These are phyloP conservation scores for Bacidia gigantensis DNA, from an alignment of 495 filamentous ascomycete genomes.

Conservation along the genomic window DNA sequence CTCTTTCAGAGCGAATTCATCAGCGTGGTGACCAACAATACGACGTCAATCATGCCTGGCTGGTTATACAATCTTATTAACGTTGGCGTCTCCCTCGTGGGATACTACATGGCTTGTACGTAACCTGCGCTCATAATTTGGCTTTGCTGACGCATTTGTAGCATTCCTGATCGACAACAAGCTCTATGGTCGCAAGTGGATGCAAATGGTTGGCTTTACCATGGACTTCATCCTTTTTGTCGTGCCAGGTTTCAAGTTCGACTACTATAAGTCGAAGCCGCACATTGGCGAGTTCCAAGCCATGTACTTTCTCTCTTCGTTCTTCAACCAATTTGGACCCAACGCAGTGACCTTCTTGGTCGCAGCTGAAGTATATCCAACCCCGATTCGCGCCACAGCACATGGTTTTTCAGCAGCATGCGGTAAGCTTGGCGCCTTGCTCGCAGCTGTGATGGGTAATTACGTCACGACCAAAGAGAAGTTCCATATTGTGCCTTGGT, in stretches of 20 bases:
- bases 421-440: slow-evolving; percentile 72
- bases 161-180: slow-evolving; percentile 79
- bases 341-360: slow-evolving; percentile 87
- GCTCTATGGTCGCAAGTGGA: slow-evolving; percentile 79
- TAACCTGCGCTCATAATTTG: too few relatives aligned
- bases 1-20: slow-evolving; percentile 88
- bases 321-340: slow-evolving; percentile 95
- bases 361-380: slow-evolving; percentile 82
- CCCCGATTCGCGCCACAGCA: slow-evolving; percentile 75
- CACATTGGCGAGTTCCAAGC: slow-evolving; percentile 73
- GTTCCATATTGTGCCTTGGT: slow-evolving; percentile 86
- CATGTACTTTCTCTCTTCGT: slow-evolving; percentile 82
- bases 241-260: slow-evolving; percentile 68
- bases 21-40: slow-evolving; percentile 46
- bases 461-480: slow-evolving; percentile 63
- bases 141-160: slow-evolving; percentile 11
- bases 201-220: slow-evolving; percentile 83
- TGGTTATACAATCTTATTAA: slow-evolving; percentile 91
- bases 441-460: slow-evolving; percentile 75
- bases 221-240: slow-evolving; percentile 79
- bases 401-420: slow-evolving; percentile 78
- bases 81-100: slow-evolving; percentile 62
- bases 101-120: slow-evolving; percentile 62
- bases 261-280: slow-evolving; percentile 52
- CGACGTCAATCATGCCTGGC: slow-evolving; percentile 55